phyloP scores from a whole-genome alignment of 2,329 filamentous ascomycete genomes.

The Pyricularia sp. region DNA sequence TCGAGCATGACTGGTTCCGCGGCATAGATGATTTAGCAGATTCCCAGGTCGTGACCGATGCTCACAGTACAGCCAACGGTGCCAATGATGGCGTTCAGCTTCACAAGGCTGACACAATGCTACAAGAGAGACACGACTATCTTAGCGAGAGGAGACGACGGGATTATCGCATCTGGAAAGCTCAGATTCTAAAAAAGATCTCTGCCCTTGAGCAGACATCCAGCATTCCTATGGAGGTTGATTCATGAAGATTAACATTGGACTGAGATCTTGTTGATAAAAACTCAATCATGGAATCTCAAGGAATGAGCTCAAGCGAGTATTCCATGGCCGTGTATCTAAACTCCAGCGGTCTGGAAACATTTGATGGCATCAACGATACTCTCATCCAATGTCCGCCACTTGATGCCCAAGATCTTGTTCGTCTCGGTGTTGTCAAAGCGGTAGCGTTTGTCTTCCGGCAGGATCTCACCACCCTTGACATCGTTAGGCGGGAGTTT shows the following conservation, averaged over 20 bases:
- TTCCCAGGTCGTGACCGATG: constrained; percentile 14
- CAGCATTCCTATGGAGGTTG: constrained; percentile 9
- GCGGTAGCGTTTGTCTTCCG: constrained; percentile 33
- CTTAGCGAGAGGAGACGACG: constrained; percentile 52
- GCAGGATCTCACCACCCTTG: constrained; percentile 31
- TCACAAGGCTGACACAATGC: constrained; percentile 57
- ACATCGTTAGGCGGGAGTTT: constrained; percentile 34
- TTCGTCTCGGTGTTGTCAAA: constrained; percentile 51
- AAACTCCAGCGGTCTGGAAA: constrained; percentile 31
- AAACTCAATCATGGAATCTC: background rate
- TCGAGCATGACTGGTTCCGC: constrained; percentile 53
- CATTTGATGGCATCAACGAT: constrained; percentile 56
- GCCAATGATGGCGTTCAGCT: constrained; percentile 23
- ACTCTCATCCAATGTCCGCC: constrained; percentile 50
- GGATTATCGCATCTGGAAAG: constrained; percentile 58
- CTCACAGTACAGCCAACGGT: constrained; percentile 12
- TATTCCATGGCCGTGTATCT: background rate
- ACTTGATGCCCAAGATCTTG: constrained; percentile 53
- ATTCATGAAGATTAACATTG: constrained; percentile 6
- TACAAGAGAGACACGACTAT: constrained; percentile 66
- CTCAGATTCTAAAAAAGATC: constrained; percentile 46
- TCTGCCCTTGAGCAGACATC: constrained; percentile 9
- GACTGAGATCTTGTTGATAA: background rate
- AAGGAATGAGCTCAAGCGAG: background rate
- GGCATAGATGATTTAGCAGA: constrained; percentile 46